These are phyloP conservation scores for Globisporangium mamillatum DNA, from an alignment of 352 stramenopile genomes.

Conservation along the genomic window DNA sequence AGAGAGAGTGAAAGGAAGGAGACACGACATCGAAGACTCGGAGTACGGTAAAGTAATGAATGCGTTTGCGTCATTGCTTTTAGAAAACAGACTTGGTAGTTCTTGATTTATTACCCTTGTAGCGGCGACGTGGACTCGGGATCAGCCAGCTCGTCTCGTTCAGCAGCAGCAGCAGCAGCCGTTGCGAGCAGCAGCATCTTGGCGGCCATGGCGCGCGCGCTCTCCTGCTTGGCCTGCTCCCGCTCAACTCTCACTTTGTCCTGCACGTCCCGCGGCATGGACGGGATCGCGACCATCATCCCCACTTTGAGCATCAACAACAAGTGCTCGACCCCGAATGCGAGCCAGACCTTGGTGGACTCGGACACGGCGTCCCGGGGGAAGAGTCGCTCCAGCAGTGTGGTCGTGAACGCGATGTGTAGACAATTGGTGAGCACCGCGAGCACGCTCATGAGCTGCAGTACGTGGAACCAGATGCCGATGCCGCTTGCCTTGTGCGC, in stretches of 20 bases:
- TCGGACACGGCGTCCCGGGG: constrained; percentile 19
- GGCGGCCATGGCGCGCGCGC: constrained; percentile 53
- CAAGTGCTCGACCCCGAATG: constrained; percentile 72
- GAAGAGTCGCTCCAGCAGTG: constrained; percentile 50
- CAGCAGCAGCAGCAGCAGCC: not conserved
- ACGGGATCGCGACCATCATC: constrained; percentile 55
- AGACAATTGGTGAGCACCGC: constrained; percentile 96
- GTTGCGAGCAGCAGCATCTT: constrained; percentile 22
- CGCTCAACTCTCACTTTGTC: constrained; percentile 49
- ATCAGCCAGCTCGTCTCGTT: not conserved
- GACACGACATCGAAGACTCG: not conserved
- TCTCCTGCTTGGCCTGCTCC: constrained; percentile 68
- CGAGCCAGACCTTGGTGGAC: constrained; percentile 72
- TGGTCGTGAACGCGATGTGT: constrained; percentile 88
- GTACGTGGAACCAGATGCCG: constrained; percentile 83
- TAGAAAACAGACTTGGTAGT: not conserved
- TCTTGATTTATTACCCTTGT: not conserved
- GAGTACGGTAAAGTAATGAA: constrained; percentile 1
- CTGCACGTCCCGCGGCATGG: constrained; percentile 50
- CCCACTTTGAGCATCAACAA: constrained; percentile 65
- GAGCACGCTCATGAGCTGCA: constrained; percentile 95
- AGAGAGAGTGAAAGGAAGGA: not conserved
- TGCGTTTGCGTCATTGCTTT: constrained; percentile 4
- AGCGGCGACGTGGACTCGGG: not conserved
- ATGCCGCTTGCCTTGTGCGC: constrained; percentile 92